Percentiles rank a stretch among this genome's conserved stretches.
These are phyloP conservation scores for Handroanthus guayacan DNA, from an alignment of 257 asterid genomes.

Conservation along the genomic window DNA sequence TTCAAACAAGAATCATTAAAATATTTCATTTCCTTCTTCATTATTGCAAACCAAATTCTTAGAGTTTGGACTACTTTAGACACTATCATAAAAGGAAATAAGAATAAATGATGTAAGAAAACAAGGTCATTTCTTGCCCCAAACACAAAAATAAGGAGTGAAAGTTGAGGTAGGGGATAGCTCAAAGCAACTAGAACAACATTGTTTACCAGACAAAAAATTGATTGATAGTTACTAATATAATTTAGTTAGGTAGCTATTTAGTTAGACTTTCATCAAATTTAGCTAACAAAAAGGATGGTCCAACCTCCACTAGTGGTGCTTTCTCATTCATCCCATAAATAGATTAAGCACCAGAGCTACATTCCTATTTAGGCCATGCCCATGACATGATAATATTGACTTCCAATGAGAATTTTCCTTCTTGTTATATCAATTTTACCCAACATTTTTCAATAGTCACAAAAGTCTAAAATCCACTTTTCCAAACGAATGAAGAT, in stretches of 20 bases:
- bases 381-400: conserved; percentile 4
- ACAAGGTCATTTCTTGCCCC: not conserved
- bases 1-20: too few species aligned
- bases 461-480: not conserved
- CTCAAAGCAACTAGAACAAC: not conserved
- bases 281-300: conserved; percentile 38
- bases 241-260: conserved; percentile 32
- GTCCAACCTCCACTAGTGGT: conserved; percentile 33
- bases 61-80: not conserved
- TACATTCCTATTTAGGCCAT: conserved; percentile 20
- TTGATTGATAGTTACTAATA: not conserved
- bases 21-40: not conserved
- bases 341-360: not conserved
- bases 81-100: not conserved
- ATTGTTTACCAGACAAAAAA: not conserved
- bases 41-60: not conserved
- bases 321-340: not conserved
- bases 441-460: not conserved
- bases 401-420: not conserved
- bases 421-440: not conserved
- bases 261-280: conserved; percentile 15
- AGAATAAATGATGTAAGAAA: not conserved
- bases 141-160: not conserved
- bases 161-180: not conserved
- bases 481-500: not conserved